Conservation (phyloP, 2,329 filamentous ascomycete species). For the Colletotrichum sp. region DNA sequence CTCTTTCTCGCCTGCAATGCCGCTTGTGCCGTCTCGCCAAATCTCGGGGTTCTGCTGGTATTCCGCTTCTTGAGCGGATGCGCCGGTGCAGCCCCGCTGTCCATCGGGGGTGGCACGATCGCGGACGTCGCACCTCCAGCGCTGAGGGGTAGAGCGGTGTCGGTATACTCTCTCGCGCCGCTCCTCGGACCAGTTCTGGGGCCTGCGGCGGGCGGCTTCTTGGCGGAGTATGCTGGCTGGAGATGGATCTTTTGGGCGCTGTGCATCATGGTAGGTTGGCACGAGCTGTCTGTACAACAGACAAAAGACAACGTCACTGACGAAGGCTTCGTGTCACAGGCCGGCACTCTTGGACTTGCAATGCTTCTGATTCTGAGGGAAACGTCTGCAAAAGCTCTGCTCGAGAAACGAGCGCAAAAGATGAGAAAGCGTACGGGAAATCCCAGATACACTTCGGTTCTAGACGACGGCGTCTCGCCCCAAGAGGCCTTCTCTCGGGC, state of each 20-base stretch:
- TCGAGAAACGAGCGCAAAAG: slow-evolving; percentile 52
- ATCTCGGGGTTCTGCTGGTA: slow-evolving; percentile 32
- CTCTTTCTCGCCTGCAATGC: slow-evolving; percentile 34
- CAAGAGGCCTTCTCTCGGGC: slow-evolving; percentile 34
- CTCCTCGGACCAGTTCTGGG: slow-evolving; percentile 35
- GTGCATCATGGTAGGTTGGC: slow-evolving; percentile 36
- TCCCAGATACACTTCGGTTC: slow-evolving; percentile 20
- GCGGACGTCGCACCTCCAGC: slow-evolving; percentile 37
- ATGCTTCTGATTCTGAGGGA: slow-evolving; percentile 48
- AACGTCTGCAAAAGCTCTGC: slow-evolving; percentile 52
- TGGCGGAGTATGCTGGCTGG: slow-evolving; percentile 32
- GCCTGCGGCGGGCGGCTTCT: slow-evolving; percentile 35
- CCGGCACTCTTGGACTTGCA: slow-evolving; percentile 35
- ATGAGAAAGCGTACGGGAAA: slow-evolving; percentile 41
- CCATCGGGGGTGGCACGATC: slow-evolving; percentile 38
- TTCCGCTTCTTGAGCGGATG: slow-evolving; percentile 35
- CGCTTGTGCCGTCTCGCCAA: slow-evolving; percentile 29
- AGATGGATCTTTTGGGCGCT: slow-evolving; percentile 55
- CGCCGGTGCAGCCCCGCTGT: slow-evolving; percentile 29
- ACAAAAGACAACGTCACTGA: not conserved
- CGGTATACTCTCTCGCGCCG: slow-evolving; percentile 36
- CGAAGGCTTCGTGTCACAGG: slow-evolving; percentile 31
- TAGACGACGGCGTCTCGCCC: slow-evolving; percentile 9
- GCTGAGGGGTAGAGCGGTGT: slow-evolving; percentile 37
- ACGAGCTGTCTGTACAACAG: not conserved